Base-by-base conservation (phyloP, 2,329 filamentous ascomycete species). In the Penicillium sp. region DNA sequence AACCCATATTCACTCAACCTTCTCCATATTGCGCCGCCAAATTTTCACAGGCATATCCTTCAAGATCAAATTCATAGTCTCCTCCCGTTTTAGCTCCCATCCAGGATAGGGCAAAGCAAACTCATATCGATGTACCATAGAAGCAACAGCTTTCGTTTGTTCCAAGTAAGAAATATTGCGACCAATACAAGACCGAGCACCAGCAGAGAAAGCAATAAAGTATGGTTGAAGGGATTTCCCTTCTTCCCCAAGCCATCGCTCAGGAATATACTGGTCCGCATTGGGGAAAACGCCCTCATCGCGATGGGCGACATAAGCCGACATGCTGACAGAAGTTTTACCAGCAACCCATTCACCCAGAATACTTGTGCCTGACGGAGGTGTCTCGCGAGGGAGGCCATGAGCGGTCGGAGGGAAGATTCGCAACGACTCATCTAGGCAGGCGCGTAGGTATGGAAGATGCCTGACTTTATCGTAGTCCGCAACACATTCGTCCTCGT, bases 361-460 rank as follows among this genome's bases (percentile, higher is more conserved):
- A 49, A 83, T 77, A 3, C 66, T 59, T 9, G 67, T 55, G 1
- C 80, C 81, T 49, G 79, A 77, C 0, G 73, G 55, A 0, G 79
- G 80, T 0, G 79, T 81, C 43, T 73, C 67, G 6, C 80, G 75
- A 2, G 74, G 71, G 4, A 82, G 71, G 1, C 75, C 75, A 26
- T 75, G 71, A 0, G 77, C 68, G 0, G 74, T 77, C 0, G 79
- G 78, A 0, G 78, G 77, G 49, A 68, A 73, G 5, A 82, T 62
- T 1, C 80, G 75, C 2, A 82, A 62, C 0, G 75, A 73, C 59
- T 83, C 82, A 56, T 84, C 80, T 14, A 83, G 67, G 56, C 77
- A 81, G 4, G 79, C 81, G 23, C 77, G 75, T 5, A 84, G 77
- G 62, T 82, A 83, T 0, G 80, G 79, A 0, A 82, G 69, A 53